Evolutionary conservation across 768 basidiomycete genomes (phyloP).

Genomic region (Trametes sanguinea): DNA sequence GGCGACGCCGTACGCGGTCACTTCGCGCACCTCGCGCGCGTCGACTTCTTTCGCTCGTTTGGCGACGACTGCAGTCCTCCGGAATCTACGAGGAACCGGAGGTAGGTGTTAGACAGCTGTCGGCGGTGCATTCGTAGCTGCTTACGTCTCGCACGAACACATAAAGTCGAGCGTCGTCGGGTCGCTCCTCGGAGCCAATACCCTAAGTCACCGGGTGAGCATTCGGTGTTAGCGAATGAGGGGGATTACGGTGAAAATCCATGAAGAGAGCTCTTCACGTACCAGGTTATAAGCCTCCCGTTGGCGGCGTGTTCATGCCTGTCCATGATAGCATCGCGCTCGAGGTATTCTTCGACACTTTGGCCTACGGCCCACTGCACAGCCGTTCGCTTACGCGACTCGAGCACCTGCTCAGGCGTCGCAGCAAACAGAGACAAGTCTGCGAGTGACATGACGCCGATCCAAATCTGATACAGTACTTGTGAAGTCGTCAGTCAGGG

Average conservation of each 20-base stretch:
- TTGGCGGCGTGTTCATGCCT: constrained; percentile 45
- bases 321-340: constrained; percentile 43
- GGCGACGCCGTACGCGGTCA: constrained; percentile 53
- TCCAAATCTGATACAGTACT: not conserved
- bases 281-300: constrained; percentile 56
- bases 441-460: not conserved
- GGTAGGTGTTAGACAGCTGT: not conserved
- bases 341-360: constrained; percentile 48
- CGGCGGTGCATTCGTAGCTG: constrained; percentile 1
- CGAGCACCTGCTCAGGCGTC: constrained; percentile 46
- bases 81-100: constrained; percentile 26
- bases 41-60: constrained; percentile 12
- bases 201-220: constrained; percentile 40
- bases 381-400: constrained; percentile 42
- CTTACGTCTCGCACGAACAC: constrained; percentile 66
- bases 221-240: no score
- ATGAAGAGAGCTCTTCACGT: not conserved
- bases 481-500: no score
- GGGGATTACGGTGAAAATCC: no score
- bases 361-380: constrained; percentile 47
- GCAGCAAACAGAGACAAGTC: constrained; percentile 47
- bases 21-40: constrained; percentile 31
- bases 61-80: constrained; percentile 36
- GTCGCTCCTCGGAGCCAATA: constrained; percentile 54
- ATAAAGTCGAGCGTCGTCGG: constrained; percentile 55